Conservation (phyloP, 352 stramenopile species). For the Globisporangium cylindrosporum region DNA sequence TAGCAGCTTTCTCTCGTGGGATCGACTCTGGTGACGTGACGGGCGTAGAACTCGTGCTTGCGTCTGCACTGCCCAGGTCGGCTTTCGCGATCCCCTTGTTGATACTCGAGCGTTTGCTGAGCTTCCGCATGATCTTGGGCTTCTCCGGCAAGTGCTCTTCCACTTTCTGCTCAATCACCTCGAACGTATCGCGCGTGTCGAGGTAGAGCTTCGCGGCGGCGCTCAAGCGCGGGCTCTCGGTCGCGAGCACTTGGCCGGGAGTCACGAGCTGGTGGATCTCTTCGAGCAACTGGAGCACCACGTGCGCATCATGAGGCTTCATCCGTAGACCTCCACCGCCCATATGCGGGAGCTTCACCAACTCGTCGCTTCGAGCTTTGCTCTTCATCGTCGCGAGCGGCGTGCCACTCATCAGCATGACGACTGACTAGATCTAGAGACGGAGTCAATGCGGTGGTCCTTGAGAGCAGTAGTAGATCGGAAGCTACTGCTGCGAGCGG, state of each 20-base stretch:
- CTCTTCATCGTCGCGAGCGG: conserved; percentile 8
- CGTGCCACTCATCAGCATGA: conserved; percentile 10
- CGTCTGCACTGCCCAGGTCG: background rate
- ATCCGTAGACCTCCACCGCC: background rate
- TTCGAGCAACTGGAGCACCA: conserved; percentile 68
- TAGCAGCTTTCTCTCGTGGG: background rate
- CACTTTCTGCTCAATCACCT: conserved; percentile 56
- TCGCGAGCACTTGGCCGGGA: conserved; percentile 25
- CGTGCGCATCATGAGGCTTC: conserved; percentile 36
- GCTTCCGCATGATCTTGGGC: conserved; percentile 49
- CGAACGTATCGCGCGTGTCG: conserved; percentile 71
- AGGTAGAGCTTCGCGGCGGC: conserved; percentile 72
- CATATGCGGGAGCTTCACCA: background rate
- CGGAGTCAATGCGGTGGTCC: background rate
- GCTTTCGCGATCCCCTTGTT: conserved; percentile 11
- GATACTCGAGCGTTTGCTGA: conserved; percentile 40
- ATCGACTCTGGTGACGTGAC: conserved; percentile 8
- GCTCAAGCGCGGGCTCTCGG: conserved; percentile 37
- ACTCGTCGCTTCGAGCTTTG: background rate
- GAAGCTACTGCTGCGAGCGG: background rate
- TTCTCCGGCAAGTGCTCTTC: conserved; percentile 39
- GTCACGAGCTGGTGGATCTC: conserved; percentile 55
- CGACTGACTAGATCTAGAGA: background rate
- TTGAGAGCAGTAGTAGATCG: background rate
- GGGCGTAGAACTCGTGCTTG: background rate